Percentiles rank a stretch among this genome's conserved stretches.
phyloP scores from a whole-genome alignment of 306 rosid species.

The Morella rubra region DNA sequence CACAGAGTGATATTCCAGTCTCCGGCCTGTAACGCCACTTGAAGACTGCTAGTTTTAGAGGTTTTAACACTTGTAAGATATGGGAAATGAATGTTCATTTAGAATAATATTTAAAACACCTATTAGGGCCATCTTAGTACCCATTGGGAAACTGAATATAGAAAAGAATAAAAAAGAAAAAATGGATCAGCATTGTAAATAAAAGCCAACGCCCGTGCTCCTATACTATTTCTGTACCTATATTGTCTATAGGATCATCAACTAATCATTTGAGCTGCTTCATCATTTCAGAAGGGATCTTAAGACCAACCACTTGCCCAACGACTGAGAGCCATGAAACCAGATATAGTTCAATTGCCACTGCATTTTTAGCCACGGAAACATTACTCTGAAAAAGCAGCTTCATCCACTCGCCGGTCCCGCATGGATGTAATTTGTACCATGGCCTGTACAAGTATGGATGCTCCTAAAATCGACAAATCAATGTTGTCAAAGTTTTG shows the following conservation, averaged over 20 bases:
- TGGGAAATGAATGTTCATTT: too few species aligned
- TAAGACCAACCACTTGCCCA: slow-evolving; percentile 79
- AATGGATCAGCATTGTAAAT: not conserved
- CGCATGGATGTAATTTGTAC: slow-evolving; percentile 93
- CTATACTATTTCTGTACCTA: not conserved
- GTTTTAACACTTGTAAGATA: too few species aligned
- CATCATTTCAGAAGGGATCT: slow-evolving; percentile 53
- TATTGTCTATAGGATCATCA: not conserved
- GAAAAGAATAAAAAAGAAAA: not conserved
- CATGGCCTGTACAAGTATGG: slow-evolving; percentile 83
- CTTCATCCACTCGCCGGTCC: slow-evolving; percentile 90
- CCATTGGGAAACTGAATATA: not conserved
- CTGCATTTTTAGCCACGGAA: slow-evolving; percentile 36
- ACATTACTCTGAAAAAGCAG: slow-evolving; percentile 46
- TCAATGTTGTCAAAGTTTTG: not conserved
- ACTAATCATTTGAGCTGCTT: slow-evolving; percentile 5
- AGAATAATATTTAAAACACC: too few species aligned
- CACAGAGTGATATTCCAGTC: too few species aligned
- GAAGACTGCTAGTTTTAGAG: too few species aligned
- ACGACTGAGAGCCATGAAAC: slow-evolving; percentile 81
- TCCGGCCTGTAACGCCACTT: too few species aligned
- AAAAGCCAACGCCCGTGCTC: not conserved
- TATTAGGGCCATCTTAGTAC: too few species aligned
- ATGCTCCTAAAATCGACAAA: slow-evolving; percentile 56
- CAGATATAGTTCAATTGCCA: slow-evolving; percentile 46